Conservation (phyloP, 2,329 filamentous ascomycete species). For the Scopulariopsis brevicaulis region DNA sequence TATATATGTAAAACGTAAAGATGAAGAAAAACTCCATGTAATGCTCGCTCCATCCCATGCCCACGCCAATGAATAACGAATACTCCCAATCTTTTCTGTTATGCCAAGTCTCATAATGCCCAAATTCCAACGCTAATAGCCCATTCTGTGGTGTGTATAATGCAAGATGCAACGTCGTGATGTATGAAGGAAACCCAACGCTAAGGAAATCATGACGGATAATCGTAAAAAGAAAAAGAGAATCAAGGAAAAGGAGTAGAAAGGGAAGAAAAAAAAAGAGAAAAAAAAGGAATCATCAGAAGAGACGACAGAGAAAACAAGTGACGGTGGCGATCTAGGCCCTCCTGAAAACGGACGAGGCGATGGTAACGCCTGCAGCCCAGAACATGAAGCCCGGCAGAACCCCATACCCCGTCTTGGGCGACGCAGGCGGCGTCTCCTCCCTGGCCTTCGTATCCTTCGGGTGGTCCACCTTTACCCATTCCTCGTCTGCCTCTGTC, state of each 20-base stretch:
- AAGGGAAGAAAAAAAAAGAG: neutral
- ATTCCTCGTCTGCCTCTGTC: neutral
- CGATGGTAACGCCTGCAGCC: constrained; percentile 3
- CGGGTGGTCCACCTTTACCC: neutral
- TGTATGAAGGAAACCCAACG: neutral
- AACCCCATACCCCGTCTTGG: neutral
- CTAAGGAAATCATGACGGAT: neutral
- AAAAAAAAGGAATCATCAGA: neutral
- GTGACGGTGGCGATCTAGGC: neutral
- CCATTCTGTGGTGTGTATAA: neutral
- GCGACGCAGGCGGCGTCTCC: neutral
- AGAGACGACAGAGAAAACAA: neutral
- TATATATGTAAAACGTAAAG: neutral
- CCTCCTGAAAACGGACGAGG: neutral
- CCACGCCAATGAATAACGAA: neutral
- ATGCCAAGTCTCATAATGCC: neutral
- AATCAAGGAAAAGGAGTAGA: neutral
- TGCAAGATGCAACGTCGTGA: neutral
- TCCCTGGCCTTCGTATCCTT: neutral
- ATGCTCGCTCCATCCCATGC: constrained; percentile 1
- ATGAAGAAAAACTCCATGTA: constrained; percentile 1
- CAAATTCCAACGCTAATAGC: neutral
- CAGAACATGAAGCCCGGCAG: constrained; percentile 3
- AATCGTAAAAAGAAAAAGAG: neutral
- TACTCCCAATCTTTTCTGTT: neutral